A percentile compares a stretch with the other conserved stretches of the same genome.
phyloP scores from a whole-genome alignment of 2,329 filamentous ascomycete genomes.

The Ophiognomonia clavigignenti-juglandacearum region DNA sequence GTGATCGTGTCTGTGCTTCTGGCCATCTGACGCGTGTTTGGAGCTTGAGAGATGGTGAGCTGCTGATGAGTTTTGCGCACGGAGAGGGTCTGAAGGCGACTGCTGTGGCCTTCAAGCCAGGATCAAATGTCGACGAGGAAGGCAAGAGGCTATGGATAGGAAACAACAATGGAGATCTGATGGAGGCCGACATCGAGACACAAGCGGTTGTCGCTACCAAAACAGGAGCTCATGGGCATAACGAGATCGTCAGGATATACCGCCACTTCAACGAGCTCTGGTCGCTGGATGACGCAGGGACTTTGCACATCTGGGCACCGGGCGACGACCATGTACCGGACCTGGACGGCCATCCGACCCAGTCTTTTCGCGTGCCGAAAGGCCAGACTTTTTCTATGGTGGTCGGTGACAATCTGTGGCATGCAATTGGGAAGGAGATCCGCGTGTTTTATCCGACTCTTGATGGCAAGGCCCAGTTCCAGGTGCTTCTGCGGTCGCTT shows the following conservation, averaged over 20 bases:
- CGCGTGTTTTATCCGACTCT: constrained; percentile 73
- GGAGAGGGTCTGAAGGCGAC: constrained; percentile 81
- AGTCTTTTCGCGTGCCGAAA: constrained; percentile 71
- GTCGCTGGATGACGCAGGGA: constrained; percentile 87
- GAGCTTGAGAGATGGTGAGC: constrained; percentile 77
- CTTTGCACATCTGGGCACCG: constrained; percentile 80
- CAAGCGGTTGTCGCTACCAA: constrained; percentile 67
- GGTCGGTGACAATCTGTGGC: constrained; percentile 80
- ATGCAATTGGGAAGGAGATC: constrained; percentile 82
- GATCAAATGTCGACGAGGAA: constrained; percentile 70
- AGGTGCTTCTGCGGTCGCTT: constrained; percentile 68
- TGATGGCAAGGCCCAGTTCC: constrained; percentile 65
- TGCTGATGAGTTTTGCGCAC: constrained; percentile 75
- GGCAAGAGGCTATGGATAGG: constrained; percentile 84
- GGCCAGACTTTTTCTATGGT: constrained; percentile 87
- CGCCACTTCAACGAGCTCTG: constrained; percentile 86
- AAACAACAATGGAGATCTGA: constrained; percentile 79
- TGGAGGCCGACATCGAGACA: constrained; percentile 78
- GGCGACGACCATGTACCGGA: constrained; percentile 68
- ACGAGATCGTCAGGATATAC: constrained; percentile 79
- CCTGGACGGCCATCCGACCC: constrained; percentile 63
- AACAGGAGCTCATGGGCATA: constrained; percentile 67
- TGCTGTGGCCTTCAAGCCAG: constrained; percentile 81
- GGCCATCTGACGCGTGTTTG: constrained; percentile 85
- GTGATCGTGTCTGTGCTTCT: constrained; percentile 79